Evolutionary conservation across 257 asterid species (phyloP), one percentile per base, ranked within the genome.

Genomic region (Solanum peruvianum): DNA sequence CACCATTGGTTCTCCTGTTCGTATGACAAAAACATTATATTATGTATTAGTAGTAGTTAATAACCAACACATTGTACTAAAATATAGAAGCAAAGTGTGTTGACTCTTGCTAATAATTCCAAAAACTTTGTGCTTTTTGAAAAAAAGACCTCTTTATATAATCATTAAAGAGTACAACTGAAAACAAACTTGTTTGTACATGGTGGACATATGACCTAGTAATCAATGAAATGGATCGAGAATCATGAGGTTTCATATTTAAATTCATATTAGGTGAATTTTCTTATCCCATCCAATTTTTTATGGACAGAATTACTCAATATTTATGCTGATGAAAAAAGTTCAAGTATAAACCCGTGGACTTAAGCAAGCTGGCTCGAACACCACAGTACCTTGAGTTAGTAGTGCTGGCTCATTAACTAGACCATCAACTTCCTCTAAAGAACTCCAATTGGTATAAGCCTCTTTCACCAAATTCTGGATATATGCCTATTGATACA

Each of bases 381-480:
- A 72, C n/a, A 70, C n/a, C 42, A 70, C 13, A 58, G 12, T 86
- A 94, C 96, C 95, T 84, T 85, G 91, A 52, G 93, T 91, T 27
- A 92, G 87, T 27, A 92, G 87, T 45, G 92, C 67, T 9, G 88
- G 67, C 81, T 89, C 92, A 27, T 90, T 85, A 33, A 72, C 89
- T 23, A 27, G 86, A 58, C 86, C 91, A 41, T 92, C 95, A 37
- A 91, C 45, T 89, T 88, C 94, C 85, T 93, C 95, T 12, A 93
- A 90, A 49, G 89, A 77, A 81, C 76, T 90, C 98, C 98, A 95
- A 41, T 88, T 91, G 56, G 60, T 80, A 85, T 91, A 91, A 29
- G 98, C 98, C 29, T 91, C 92, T 88, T 83, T 92, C 60, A 92
- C 91, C 89, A 93, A 89, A 87, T 86, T 91, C 82, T 89, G 88